Evolutionary conservation across 129 eudicot species (phyloP).

Genomic region (Lactuca sativa): DNA sequence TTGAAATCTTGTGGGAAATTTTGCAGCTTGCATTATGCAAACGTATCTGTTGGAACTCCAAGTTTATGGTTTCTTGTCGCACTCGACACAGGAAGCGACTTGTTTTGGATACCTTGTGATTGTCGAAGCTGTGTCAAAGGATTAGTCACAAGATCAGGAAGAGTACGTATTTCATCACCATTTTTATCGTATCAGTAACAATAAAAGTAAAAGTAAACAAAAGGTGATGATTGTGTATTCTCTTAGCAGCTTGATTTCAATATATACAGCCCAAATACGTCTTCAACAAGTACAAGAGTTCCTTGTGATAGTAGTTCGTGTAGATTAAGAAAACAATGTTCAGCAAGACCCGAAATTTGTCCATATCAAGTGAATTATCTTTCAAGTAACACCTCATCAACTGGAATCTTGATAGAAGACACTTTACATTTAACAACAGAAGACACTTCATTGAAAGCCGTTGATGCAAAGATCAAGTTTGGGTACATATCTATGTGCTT

Average conservation of each 20-base stretch:
- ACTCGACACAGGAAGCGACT: slow-evolving; percentile 94
- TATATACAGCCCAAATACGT: slow-evolving; percentile 72
- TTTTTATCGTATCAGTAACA: background rate
- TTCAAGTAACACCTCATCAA: slow-evolving; percentile 65
- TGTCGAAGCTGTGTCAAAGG: slow-evolving; percentile 63
- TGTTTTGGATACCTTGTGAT: slow-evolving; percentile 96
- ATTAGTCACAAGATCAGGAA: slow-evolving; percentile 40
- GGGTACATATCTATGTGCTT: slow-evolving; percentile 61
- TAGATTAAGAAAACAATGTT: slow-evolving; percentile 46
- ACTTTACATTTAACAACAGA: slow-evolving; percentile 66
- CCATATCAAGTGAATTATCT: slow-evolving; percentile 69
- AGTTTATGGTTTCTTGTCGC: slow-evolving; percentile 78
- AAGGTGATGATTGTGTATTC: slow-evolving; percentile 10
- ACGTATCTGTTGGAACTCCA: slow-evolving; percentile 90
- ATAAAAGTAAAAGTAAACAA: background rate
- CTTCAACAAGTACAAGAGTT: slow-evolving; percentile 64
- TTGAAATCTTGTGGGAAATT: slow-evolving; percentile 20
- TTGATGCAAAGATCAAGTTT: slow-evolving; percentile 63
- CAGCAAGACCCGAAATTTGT: slow-evolving; percentile 52
- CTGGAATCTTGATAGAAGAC: slow-evolving; percentile 84
- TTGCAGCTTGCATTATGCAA: slow-evolving; percentile 90
- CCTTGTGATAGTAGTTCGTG: slow-evolving; percentile 68
- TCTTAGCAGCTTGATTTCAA: slow-evolving; percentile 53
- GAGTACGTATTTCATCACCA: slow-evolving; percentile 42
- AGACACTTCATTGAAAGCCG: slow-evolving; percentile 34